A percentile compares a stretch with the other conserved stretches of the same genome.
These are phyloP conservation scores for Colletotrichum godetiae DNA, from an alignment of 2,329 filamentous ascomycete genomes.

Conservation along the genomic window DNA sequence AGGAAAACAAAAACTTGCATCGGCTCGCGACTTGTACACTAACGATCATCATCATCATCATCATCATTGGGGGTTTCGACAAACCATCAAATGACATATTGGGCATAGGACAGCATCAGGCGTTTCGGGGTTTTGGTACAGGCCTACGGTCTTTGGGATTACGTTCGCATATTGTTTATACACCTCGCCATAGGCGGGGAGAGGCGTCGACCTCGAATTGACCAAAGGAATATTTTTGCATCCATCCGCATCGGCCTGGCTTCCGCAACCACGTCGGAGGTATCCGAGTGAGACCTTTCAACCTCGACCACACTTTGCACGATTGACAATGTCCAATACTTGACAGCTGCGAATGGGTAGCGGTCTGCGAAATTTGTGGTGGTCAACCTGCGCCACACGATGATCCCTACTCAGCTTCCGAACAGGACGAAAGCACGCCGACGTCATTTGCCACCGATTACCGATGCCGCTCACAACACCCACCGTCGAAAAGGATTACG, in stretches of 20 bases:
- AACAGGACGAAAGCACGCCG: constrained; percentile 3
- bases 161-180: constrained; percentile 29
- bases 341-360: background rate
- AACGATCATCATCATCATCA: constrained; percentile 32
- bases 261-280: background rate
- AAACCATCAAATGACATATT: constrained; percentile 27
- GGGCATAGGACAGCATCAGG: constrained; percentile 34
- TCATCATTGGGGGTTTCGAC: constrained; percentile 26
- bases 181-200: constrained; percentile 8
- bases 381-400: background rate
- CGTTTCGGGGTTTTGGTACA: constrained; percentile 24
- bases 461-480: background rate
- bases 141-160: background rate
- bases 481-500: background rate
- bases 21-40: constrained; percentile 34
- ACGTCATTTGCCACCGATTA: constrained; percentile 31
- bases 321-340: background rate
- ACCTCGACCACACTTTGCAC: background rate
- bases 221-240: constrained; percentile 1
- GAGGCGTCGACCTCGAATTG: constrained; percentile 20
- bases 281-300: background rate
- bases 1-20: constrained; percentile 34
- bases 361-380: background rate
- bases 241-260: constrained; percentile 4
- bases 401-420: constrained; percentile 3